phyloP scores from a whole-genome alignment of 225 moss, liverwort and hornwort genomes.

The Straminergon stramineum region DNA sequence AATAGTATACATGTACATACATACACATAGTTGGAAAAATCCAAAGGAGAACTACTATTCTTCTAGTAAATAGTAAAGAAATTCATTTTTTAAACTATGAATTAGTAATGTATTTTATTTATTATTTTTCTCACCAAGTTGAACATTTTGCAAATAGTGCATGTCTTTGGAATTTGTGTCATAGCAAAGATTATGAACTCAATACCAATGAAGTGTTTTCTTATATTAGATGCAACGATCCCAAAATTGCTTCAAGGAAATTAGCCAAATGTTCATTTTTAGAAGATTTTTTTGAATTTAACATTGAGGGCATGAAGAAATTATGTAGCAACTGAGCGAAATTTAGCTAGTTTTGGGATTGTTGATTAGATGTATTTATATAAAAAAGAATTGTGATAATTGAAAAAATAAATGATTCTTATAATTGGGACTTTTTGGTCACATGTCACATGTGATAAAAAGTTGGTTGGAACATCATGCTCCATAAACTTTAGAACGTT shows the following conservation, averaged over 20 bases:
- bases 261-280: no score
- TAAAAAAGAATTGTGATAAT: not conserved
- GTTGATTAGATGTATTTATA: not conserved
- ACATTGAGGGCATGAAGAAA: no score
- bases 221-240: no score
- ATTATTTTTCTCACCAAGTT: not conserved
- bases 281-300: no score
- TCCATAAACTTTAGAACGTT: fast-evolving
- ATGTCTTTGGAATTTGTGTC: not conserved
- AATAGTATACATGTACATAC: no score
- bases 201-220: not conserved
- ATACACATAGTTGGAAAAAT: not conserved
- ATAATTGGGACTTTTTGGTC: not conserved
- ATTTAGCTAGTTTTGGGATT: no score
- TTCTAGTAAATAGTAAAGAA: not conserved
- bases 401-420: not conserved
- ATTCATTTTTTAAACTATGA: no score
- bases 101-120: no score
- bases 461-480: fast-evolving
- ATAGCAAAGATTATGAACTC: not conserved
- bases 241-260: no score
- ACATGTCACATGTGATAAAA: not conserved
- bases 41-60: not conserved
- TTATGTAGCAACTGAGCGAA: no score
- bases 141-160: not conserved